Conservation (phyloP, 192 early-diverging fungal species). For the Coemansia sp. region DNA sequence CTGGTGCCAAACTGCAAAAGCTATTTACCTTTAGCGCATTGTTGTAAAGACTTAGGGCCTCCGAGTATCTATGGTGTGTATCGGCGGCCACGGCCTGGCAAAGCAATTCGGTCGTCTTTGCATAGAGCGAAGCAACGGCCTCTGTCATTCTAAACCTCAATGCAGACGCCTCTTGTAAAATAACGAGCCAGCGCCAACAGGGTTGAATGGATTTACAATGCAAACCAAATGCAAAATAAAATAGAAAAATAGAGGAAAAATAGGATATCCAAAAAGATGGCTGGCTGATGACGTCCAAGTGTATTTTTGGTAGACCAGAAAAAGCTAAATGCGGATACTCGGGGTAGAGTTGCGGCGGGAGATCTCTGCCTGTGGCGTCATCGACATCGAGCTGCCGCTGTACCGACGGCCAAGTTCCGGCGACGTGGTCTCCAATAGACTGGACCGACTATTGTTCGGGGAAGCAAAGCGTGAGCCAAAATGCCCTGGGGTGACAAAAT, state of each 20-base stretch:
- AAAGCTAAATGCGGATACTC: background rate
- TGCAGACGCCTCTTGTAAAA: background rate
- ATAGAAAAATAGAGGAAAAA: background rate
- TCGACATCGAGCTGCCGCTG: conserved; percentile 10
- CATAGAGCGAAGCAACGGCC: conserved; percentile 19
- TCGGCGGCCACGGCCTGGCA: conserved; percentile 42
- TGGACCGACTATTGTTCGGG: background rate
- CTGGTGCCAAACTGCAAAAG: background rate
- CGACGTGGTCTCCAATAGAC: background rate
- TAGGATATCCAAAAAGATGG: no score
- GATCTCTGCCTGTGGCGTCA: background rate
- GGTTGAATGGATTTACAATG: background rate
- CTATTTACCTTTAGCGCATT: conserved; percentile 13
- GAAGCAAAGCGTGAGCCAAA: background rate
- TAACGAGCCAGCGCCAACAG: background rate
- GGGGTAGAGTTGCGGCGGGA: conserved; percentile 5
- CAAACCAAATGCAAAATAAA: conserved; percentile 5
- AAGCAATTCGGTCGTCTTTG: conserved; percentile 34
- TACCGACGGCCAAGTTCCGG: conserved; percentile 8
- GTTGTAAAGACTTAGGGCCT: conserved; percentile 34
- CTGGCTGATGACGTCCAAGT: background rate
- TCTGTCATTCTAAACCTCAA: conserved; percentile 16
- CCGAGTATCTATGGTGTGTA: conserved; percentile 6
- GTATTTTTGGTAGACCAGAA: conserved; percentile 4
- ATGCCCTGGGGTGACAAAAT: background rate